These are phyloP conservation scores for Volvox carteri DNA, from an alignment of 163 green algal genomes.

Conservation along the genomic window DNA sequence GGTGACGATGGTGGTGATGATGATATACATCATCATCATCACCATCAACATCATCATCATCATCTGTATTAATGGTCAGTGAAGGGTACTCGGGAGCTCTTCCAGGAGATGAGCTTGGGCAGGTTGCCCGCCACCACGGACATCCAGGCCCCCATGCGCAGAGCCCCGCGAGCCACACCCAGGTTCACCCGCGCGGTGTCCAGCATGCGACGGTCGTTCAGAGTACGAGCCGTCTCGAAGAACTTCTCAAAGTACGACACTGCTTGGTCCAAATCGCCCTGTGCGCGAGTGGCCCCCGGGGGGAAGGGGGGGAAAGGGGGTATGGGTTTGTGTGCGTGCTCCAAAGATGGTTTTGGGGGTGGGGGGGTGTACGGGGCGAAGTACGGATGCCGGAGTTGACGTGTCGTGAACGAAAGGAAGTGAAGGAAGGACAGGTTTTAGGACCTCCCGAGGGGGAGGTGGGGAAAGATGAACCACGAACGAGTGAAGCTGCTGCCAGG, in stretches of 20 bases:
- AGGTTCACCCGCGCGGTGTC: conserved; percentile 84
- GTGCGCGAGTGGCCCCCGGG: not conserved
- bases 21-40: not conserved
- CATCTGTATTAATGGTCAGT: conserved; percentile 32
- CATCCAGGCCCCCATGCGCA: conserved; percentile 72
- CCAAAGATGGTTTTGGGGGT: no score
- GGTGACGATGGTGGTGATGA: no score
- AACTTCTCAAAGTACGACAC: conserved; percentile 86
- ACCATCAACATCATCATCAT: not conserved
- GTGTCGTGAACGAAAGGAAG: no score
- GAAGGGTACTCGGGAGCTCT: conserved; percentile 66
- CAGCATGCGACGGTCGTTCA: conserved; percentile 72
- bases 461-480: no score
- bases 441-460: no score
- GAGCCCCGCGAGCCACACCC: conserved; percentile 72
- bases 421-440: no score
- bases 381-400: no score
- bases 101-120: conserved; percentile 74
- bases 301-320: not conserved
- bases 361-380: no score
- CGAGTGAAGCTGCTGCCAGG: no score
- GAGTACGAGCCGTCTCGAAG: conserved; percentile 77
- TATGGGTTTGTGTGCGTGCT: not conserved
- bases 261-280: conserved; percentile 62
- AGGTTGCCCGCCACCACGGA: conserved; percentile 69